Conservation (phyloP, 1,139 yeast species). For the Kluyveromyces sp. region DNA sequence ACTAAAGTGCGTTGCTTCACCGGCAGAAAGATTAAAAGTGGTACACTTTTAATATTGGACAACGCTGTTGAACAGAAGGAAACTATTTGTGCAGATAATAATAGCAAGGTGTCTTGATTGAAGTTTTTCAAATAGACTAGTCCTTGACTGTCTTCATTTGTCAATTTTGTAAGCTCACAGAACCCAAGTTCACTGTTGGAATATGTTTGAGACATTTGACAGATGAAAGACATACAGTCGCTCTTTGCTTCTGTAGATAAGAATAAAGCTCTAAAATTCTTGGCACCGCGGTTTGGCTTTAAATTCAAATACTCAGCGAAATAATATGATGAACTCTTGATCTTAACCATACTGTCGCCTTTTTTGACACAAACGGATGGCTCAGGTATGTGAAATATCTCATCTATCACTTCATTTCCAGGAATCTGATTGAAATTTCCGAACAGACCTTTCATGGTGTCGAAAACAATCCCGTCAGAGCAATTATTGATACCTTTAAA, state of each 20-base stretch:
- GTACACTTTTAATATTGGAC: conserved; percentile 25
- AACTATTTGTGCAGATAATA: conserved; percentile 43
- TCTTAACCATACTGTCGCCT: conserved; percentile 26
- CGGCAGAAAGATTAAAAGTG: conserved; percentile 31
- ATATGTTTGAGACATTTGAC: conserved; percentile 29
- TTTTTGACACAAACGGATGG: conserved; percentile 29
- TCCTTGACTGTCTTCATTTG: conserved; percentile 29
- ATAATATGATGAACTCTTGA: conserved; percentile 26
- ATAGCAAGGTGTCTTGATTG: conserved; percentile 33
- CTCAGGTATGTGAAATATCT: conserved; percentile 20
- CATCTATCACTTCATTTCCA: conserved; percentile 25
- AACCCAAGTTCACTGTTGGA: conserved; percentile 31
- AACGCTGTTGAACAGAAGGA: conserved; percentile 31
- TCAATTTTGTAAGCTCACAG: conserved; percentile 29
- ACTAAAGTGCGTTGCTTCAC: conserved; percentile 32
- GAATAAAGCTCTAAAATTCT: conserved; percentile 49
- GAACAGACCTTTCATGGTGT: conserved; percentile 20
- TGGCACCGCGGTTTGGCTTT: conserved; percentile 44
- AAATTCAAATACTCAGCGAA: conserved; percentile 39
- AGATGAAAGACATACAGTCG: conserved; percentile 25
- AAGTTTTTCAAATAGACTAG: conserved; percentile 24
- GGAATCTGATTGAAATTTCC: conserved; percentile 20
- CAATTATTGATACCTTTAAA: conserved; percentile 19
- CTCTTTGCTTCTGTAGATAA: conserved; percentile 33
- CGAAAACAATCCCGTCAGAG: conserved; percentile 18